These are phyloP conservation scores for Cynara cardunculus DNA, from an alignment of 129 eudicot genomes.

Conservation along the genomic window DNA sequence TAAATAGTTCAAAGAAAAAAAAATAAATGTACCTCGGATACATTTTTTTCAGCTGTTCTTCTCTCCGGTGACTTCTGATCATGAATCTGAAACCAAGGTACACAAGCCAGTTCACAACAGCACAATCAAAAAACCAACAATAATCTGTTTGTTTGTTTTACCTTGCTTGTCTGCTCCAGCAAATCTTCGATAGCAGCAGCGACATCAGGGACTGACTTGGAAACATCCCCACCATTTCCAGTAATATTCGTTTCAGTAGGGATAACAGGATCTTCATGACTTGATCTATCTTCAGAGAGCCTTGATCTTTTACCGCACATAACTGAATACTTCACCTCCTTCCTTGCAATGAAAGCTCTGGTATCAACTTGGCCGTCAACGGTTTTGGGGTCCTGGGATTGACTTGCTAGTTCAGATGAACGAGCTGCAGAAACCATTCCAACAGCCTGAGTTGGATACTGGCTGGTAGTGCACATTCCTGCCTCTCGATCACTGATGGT, in stretches of 20 bases:
- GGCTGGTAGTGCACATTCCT: slow-evolving; percentile 70
- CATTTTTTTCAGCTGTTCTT: slow-evolving; percentile 44
- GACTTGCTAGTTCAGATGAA: slow-evolving; percentile 49
- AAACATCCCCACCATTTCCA: slow-evolving; percentile 31
- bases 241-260: neutral
- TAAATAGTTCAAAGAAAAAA: neutral
- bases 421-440: slow-evolving; percentile 41
- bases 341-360: slow-evolving; percentile 9
- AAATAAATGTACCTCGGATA: slow-evolving; percentile 41
- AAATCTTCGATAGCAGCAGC: slow-evolving; percentile 93
- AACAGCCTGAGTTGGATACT: slow-evolving; percentile 75
- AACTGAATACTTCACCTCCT: slow-evolving; percentile 28
- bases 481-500: slow-evolving; percentile 61
- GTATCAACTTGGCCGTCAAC: slow-evolving; percentile 20
- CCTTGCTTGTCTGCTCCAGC: slow-evolving; percentile 96
- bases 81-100: slow-evolving; percentile 48
- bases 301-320: slow-evolving; percentile 45
- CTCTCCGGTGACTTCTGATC: slow-evolving; percentile 56
- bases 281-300: slow-evolving; percentile 34
- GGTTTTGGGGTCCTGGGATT: slow-evolving; percentile 31
- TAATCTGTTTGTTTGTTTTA: slow-evolving; percentile 1
- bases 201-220: slow-evolving; percentile 70
- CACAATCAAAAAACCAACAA: slow-evolving; percentile 3
- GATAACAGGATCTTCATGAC: slow-evolving; percentile 6
- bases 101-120: slow-evolving; percentile 10